A percentile compares a stretch with the other conserved stretches of the same genome.
Evolutionary conservation across 345 rosid species (phyloP).

Genomic region (Rhizophora apiculata): DNA sequence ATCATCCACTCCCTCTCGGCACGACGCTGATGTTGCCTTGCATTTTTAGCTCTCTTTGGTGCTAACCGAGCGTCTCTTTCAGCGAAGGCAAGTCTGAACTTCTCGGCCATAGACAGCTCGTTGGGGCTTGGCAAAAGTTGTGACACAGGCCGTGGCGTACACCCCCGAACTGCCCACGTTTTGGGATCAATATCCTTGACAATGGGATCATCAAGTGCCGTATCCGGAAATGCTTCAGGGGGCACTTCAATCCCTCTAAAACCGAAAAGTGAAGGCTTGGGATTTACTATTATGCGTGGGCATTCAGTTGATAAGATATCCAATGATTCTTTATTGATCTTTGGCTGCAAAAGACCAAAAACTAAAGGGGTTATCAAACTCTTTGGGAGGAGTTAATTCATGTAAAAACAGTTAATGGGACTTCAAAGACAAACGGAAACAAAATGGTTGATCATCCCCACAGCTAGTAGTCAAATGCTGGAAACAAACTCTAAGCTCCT

Average conservation of each 20-base stretch:
- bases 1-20: constrained; percentile 73
- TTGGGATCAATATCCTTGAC: constrained; percentile 59
- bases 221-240: constrained; percentile 52
- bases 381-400: no score
- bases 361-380: neutral
- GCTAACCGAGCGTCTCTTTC: constrained; percentile 83
- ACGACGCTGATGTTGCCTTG: constrained; percentile 79
- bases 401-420: no score
- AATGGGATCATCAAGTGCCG: constrained; percentile 51
- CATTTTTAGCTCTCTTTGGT: constrained; percentile 88
- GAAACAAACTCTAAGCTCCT: neutral
- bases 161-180: constrained; percentile 48
- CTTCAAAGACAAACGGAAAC: no score
- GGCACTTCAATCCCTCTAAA: constrained; percentile 55
- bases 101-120: constrained; percentile 75
- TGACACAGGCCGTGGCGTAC: constrained; percentile 30
- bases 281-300: constrained; percentile 75
- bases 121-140: constrained; percentile 25
- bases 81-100: constrained; percentile 70
- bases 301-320: constrained; percentile 59
- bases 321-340: constrained; percentile 56
- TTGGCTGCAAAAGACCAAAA: constrained; percentile 49
- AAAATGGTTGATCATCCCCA: no score
- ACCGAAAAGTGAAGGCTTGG: constrained; percentile 61
- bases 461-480: neutral